Evolutionary conservation across 2,329 filamentous ascomycete species (phyloP), one percentile per base, ranked within the genome.

Genomic region (Westerdykella sp.): DNA sequence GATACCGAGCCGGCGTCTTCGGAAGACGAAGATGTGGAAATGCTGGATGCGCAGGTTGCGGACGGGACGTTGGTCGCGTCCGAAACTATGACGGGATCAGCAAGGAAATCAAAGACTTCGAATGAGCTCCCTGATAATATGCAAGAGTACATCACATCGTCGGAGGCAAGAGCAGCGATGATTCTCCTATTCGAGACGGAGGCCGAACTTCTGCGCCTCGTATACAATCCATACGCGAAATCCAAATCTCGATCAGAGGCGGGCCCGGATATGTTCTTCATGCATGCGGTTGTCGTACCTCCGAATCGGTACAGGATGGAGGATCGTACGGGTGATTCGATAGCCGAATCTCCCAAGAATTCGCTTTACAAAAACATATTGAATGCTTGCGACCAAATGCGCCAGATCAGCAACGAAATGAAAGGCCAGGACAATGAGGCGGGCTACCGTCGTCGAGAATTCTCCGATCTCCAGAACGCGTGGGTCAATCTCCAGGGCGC

Each of bases 301-400:
- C 93, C 93, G 2, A 98, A 95, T 64, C 85, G 83, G 56, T 98
- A 85, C 66, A 83, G 93, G 34, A 90, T 93, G 11, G 88, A 94
- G 63, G 87, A 89, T 9, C 79, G 81, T 46, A 90, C 87, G 23
- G 87, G 88, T 30, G 82, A 84, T 35, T 82, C 89, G 42, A 85
- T 97, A 50, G 80, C 88, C 21, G 93, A 98, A 65, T 84, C 87
- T 3, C 82, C 89, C 55, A 87, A 95, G 64, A 98, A 98, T 67
- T 80, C 77, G 1, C 78, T 91, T 0, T 95, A 95, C 71, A 94
- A 89, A 63, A 77, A 80, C 49, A 91, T 98, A 45, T 71, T 98
- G 32, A 83, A 81, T 49, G 76, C 80, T 15, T 90, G 85, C 51
- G 81, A 85, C 39, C 77, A 74, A 38, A 83, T 96, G 53, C 81